Conservation (phyloP, 2,329 filamentous ascomycete genomes). For the Sodiomyces alkalinus region DNA sequence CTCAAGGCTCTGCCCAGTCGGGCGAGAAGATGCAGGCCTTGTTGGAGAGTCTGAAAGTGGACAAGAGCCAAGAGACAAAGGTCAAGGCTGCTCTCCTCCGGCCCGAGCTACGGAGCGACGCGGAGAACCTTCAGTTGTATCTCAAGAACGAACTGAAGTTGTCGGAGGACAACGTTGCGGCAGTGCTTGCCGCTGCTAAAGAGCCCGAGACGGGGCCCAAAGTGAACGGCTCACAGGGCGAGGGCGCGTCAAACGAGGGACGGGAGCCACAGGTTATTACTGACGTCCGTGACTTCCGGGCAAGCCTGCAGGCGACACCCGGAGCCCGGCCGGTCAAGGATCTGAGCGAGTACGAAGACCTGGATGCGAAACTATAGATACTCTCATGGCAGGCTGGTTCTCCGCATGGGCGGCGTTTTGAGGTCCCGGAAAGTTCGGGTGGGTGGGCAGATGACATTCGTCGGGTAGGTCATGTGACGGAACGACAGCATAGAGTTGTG, state of each 20-base stretch:
- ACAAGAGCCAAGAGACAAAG: conserved; percentile 14
- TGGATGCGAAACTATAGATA: conserved; percentile 69
- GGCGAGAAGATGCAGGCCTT: conserved; percentile 28
- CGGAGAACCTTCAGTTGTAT: conserved; percentile 34
- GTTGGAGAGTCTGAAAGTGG: conserved; percentile 19
- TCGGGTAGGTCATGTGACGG: too few species aligned
- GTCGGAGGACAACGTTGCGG: conserved; percentile 31
- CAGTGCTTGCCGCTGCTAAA: conserved; percentile 27
- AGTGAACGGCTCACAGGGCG: conserved; percentile 15
- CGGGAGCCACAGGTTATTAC: conserved; percentile 47
- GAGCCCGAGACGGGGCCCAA: conserved; percentile 26
- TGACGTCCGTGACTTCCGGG: conserved; percentile 71
- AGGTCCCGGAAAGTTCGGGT: too few species aligned
- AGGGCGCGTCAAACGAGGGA: conserved; percentile 11
- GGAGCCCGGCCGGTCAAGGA: conserved; percentile 62
- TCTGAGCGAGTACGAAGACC: conserved; percentile 72
- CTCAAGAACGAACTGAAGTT: conserved; percentile 31
- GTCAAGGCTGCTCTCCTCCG: conserved; percentile 3
- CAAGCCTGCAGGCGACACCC: conserved; percentile 53
- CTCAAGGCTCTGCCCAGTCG: conserved; percentile 42
- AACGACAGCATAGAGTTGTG: too few species aligned
- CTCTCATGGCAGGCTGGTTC: too few species aligned
- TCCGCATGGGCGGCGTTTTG: too few species aligned
- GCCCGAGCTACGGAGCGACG: conserved; percentile 29
- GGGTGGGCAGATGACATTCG: too few species aligned